Evolutionary conservation across 495 filamentous ascomycete genomes (phyloP), one percentile per base, ranked within the genome.

Genomic region (Neurospora tetrasperma): DNA sequence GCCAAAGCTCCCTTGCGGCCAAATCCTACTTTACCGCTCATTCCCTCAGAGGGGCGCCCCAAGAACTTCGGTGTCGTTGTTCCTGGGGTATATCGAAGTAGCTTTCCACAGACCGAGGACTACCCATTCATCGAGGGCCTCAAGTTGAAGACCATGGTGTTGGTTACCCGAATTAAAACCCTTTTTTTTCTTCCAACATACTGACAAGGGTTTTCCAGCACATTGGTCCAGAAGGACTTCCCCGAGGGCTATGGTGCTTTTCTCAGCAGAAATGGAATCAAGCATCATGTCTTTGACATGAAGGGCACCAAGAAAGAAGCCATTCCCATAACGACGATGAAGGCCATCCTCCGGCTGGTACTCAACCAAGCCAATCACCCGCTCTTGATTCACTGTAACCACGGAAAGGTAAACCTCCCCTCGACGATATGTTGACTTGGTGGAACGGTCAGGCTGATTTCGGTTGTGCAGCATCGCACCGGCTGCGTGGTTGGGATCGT

Each of bases 371-470:
- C 83, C 14, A 93, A 93, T 71, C 88, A 94, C 73, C 93, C 93
- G 0, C 76, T 97, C 1, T 83, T 96, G 44, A 88, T 97, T 42
- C 93, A 97, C 76, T 97, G 93, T 82, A 97, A 97, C 76, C 93
- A 96, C 76, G 93, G 93, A 73, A 94, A 91, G 84, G 90, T 92
- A 83, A 73, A 84, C 78, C 38, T 23, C 4, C 11, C 9, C 23
- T 42, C n/a, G 20, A 66, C 27, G 3, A 35, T 35, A 35, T 66
- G 11, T 35, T 35, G 54, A 16, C 14, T 9, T 18, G 18, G 23
- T 38, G 54, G 44, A 12, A 3, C 18, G 12, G n/a, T 27, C 16
- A 74, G n/a, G 43, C 77, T 82, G 42, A 81, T 73, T 35, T 66
- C 35, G 38, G 18, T 42, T 18, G 27, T n/a, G 23, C 72, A 92